phyloP scores from a whole-genome alignment of 768 basidiomycete genomes.

The Tulasnella sp. region DNA sequence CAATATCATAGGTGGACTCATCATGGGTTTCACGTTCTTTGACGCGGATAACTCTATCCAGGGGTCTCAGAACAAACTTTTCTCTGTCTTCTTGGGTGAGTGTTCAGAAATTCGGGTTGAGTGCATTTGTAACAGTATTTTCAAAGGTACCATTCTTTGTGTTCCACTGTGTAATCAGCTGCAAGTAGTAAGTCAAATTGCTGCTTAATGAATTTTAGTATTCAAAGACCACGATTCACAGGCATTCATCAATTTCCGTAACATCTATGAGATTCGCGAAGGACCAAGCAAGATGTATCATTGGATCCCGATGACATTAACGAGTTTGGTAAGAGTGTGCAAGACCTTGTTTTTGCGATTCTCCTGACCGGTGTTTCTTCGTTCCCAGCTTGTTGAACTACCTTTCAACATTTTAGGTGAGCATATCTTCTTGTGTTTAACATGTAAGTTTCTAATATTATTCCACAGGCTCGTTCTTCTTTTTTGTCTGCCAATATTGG shows the following conservation, averaged over 20 bases:
- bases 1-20: conserved; percentile 19
- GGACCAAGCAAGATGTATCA: conserved; percentile 27
- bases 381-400: no score
- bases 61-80: conserved; percentile 27
- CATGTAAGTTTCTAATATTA: no score
- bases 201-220: conserved; percentile 27
- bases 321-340: neutral
- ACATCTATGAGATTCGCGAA: conserved; percentile 27
- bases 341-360: neutral
- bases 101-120: neutral
- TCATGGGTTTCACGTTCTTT: conserved; percentile 30
- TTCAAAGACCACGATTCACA: conserved; percentile 26
- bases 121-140: neutral
- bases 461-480: no score
- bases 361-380: neutral
- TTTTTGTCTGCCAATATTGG: neutral
- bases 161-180: conserved; percentile 2
- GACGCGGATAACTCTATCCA: conserved; percentile 24
- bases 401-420: no score
- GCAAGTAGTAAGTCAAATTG: conserved; percentile 16
- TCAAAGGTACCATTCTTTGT: neutral
- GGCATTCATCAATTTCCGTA: conserved; percentile 25
- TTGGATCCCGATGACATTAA: conserved; percentile 21
- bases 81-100: conserved; percentile 22
- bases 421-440: no score